Conservation (phyloP, 305 asterid species). For the Lippia alba region DNA sequence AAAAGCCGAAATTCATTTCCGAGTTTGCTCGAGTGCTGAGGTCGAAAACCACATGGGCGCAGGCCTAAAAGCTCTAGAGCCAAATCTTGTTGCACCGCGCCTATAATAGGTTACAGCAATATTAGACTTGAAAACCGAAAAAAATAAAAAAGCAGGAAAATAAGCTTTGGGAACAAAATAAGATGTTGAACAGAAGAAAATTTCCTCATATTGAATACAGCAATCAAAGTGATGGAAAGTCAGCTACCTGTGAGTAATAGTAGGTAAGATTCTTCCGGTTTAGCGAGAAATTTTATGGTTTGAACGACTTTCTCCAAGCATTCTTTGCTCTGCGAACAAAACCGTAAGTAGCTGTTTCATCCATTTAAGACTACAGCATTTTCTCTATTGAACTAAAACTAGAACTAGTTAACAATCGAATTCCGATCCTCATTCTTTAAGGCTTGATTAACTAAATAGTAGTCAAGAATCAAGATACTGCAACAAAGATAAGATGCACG, state of each 20-base stretch:
- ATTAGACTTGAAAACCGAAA: background rate
- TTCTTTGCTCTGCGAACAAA: constrained; percentile 81
- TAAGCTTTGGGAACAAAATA: background rate
- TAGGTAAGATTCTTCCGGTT: constrained; percentile 59
- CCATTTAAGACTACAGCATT: constrained; percentile 10
- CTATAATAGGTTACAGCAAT: constrained; percentile 38
- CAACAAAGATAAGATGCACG: constrained; percentile 10
- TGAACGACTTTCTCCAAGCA: constrained; percentile 90
- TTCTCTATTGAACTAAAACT: constrained; percentile 14
- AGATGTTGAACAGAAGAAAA: background rate
- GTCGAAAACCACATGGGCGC: constrained; percentile 79
- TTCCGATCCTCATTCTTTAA: constrained; percentile 3
- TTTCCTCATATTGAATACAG: constrained; percentile 3
- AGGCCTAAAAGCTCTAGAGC: constrained; percentile 80
- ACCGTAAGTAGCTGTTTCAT: constrained; percentile 23
- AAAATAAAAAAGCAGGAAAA: background rate
- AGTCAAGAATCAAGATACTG: background rate
- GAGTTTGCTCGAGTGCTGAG: constrained; percentile 92
- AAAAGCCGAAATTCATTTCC: constrained; percentile 90
- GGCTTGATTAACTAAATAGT: constrained; percentile 14
- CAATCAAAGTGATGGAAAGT: constrained; percentile 17
- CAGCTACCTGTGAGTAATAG: constrained; percentile 83
- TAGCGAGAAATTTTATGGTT: constrained; percentile 66
- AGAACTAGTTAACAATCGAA: constrained; percentile 15
- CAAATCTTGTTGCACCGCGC: constrained; percentile 76